These are phyloP conservation scores for Conticribra weissflogii DNA, from an alignment of 108 stramenopile genomes.

Conservation along the genomic window DNA sequence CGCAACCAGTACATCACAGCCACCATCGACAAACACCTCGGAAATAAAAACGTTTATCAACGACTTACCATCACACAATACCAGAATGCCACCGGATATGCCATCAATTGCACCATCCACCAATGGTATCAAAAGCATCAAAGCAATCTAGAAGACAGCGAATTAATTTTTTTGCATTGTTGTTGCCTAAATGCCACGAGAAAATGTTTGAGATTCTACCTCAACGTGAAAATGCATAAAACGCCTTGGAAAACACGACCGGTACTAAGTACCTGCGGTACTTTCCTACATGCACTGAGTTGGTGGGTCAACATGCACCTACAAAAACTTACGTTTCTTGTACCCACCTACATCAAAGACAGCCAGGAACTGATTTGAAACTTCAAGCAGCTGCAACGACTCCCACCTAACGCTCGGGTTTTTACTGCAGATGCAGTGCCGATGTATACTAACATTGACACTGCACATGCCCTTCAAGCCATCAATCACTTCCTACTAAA, in stretches of 20 bases:
- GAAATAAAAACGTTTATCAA: not conserved
- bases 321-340: not conserved
- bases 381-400: not conserved
- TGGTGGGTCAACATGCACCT: not conserved
- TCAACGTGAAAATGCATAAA: not conserved
- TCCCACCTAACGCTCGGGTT: slow-evolving; percentile 20
- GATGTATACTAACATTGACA: slow-evolving; percentile 47
- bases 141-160: not conserved
- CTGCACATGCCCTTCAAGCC: slow-evolving; percentile 14
- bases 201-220: not conserved
- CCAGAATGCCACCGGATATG: not conserved
- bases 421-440: slow-evolving; percentile 40
- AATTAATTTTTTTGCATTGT: not conserved
- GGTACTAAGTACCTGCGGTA: not conserved
- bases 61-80: not conserved
- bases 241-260: not conserved
- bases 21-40: slow-evolving; percentile 17
- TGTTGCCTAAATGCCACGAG: not conserved
- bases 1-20: slow-evolving; percentile 5
- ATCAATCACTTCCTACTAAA: not conserved
- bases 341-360: slow-evolving; percentile 9
- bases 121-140: not conserved
- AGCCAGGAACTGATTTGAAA: not conserved
- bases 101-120: not conserved
- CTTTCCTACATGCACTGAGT: not conserved